A percentile compares a stretch with the other conserved stretches of the same genome.
Evolutionary conservation across 139 green algal genomes (phyloP).

Genomic region (Chlorella sp.): DNA sequence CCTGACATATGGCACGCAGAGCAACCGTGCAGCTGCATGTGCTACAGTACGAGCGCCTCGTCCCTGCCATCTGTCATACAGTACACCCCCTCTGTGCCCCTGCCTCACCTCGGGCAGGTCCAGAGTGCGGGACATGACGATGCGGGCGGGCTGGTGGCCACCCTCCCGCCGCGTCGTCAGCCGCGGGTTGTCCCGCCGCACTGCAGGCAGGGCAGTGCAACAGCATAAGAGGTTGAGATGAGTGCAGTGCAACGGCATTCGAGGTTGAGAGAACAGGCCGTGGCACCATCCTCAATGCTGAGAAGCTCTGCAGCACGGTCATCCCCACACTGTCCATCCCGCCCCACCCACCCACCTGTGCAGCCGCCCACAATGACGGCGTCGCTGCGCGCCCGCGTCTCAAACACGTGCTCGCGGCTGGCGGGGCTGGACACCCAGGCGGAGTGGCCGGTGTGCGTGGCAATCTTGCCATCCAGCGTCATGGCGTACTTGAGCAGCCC

Average conservation of each 20-base stretch:
- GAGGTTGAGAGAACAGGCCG: too few species aligned
- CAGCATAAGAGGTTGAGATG: too few species aligned
- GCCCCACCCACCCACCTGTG: constrained; percentile 54
- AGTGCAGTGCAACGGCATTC: too few species aligned
- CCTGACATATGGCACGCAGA: too few species aligned
- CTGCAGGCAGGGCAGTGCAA: constrained; percentile 4
- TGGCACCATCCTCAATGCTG: too few species aligned
- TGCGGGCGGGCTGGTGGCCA: constrained; percentile 87
- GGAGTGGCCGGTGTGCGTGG: constrained; percentile 87
- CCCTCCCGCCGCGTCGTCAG: constrained; percentile 92
- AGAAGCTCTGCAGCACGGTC: too few species aligned
- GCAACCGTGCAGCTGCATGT: too few species aligned
- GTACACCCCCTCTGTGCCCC: too few species aligned
- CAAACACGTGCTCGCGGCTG: constrained; percentile 85
- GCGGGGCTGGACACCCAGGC: constrained; percentile 91
- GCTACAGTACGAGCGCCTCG: too few species aligned
- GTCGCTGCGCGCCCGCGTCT: constrained; percentile 79
- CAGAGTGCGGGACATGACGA: constrained; percentile 95
- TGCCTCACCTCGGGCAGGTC: constrained; percentile 85
- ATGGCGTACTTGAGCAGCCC: constrained; percentile 98
- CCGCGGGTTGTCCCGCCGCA: constrained; percentile 93
- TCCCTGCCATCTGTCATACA: too few species aligned
- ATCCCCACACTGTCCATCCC: not conserved
- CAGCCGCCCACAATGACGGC: constrained; percentile 96
- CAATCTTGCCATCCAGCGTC: constrained; percentile 99